These are phyloP conservation scores for Vaccinium vitisidaea DNA, from an alignment of 148 eudicot species.

Conservation along the genomic window DNA sequence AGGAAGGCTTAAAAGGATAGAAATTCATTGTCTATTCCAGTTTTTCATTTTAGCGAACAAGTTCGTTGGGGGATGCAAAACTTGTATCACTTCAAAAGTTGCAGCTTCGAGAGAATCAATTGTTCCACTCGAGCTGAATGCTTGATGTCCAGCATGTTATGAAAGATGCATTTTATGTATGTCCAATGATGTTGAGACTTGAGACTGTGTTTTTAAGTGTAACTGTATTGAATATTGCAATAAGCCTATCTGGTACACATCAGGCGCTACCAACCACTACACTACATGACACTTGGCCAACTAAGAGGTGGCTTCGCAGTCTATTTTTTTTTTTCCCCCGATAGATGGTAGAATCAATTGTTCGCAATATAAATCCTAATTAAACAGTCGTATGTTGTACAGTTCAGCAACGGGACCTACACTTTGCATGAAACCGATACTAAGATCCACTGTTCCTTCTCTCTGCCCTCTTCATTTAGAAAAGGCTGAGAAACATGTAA, in stretches of 20 bases:
- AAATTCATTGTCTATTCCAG: not conserved
- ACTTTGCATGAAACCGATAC: conserved; percentile 52
- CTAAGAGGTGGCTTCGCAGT: not conserved
- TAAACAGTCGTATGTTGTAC: not conserved
- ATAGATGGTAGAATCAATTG: not conserved
- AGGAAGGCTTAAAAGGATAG: not conserved
- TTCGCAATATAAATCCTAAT: not conserved
- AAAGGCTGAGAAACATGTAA: conserved; percentile 34
- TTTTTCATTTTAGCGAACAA: not conserved
- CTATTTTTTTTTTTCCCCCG: not conserved
- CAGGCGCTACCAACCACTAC: conserved; percentile 6
- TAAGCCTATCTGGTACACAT: not conserved
- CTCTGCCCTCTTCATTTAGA: conserved; percentile 43
- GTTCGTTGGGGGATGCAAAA: not conserved
- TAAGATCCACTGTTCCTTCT: conserved; percentile 48
- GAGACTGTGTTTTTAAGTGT: not conserved
- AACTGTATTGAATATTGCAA: not conserved
- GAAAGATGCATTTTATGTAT: not conserved
- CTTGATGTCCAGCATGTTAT: not conserved
- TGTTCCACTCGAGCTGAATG: not conserved
- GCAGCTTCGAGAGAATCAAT: not conserved
- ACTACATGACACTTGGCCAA: not conserved
- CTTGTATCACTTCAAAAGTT: not conserved
- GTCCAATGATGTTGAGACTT: not conserved
- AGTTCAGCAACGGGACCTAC: conserved; percentile 41